Evolutionary conservation across 2,329 filamentous ascomycete genomes (phyloP), one percentile per base, ranked within the genome.

Genomic region (Paradendryphiella salina): DNA sequence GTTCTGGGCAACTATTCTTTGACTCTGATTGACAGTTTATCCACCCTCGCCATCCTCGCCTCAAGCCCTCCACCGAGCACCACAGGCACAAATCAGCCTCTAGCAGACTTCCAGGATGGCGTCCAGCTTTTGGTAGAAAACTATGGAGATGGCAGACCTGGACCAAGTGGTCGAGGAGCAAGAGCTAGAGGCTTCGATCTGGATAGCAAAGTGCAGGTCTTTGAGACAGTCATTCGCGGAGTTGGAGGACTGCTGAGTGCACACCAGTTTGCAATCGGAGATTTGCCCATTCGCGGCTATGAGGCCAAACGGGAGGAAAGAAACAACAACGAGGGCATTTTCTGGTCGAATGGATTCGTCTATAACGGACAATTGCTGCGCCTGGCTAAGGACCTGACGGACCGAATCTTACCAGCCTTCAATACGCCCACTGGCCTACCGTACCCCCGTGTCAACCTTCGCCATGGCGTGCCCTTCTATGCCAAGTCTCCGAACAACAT

Each of bases 131-230:
- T 97, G 61, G 87, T 96, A 3, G 78, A 84, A 58, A 79, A 94
- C 62, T 97, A 96, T 71, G 93, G 93, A 3, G 92, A 96, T 73
- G 93, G 92, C 1, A 85, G 85, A 23, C 75, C 79, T 7, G 87
- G 88, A 3, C 78, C 82, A 11, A 80, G 80, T 4, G 90, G 89
- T 5, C 80, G 83, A 66, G 93, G 93, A 3, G 78, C 82, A 50
- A 81, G 90, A 57, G 85, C 86, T 3, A 82, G 85, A 46, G 94
- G 91, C 0, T 99, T 99, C 66, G 90, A 99, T 72, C 79, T 96
- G 33, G 93, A 99, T 74, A 96, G 92, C 77, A 99, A 97, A 75
- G 94, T 99, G 1, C 93, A 99, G 75, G 90, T 99, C 32, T 99
- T 99, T 67, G 94, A 99, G 77, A 97, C 93, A 0, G 93, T 96